Conservation (phyloP, 208 protist genomes). For the Crithidia brevicula region DNA sequence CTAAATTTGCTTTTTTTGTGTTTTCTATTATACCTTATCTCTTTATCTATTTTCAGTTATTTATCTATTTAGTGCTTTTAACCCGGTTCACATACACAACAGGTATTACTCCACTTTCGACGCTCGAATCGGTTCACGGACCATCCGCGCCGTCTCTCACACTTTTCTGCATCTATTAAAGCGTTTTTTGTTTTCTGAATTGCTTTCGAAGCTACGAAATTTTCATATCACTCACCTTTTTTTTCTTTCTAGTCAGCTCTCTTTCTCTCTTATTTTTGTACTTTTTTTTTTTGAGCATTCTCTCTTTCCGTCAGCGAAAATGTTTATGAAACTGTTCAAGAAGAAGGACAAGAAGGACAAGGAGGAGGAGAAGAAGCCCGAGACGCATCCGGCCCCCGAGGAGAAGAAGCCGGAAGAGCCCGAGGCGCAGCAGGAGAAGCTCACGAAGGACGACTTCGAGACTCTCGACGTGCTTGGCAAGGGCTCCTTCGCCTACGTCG, state of each 20-base stretch:
- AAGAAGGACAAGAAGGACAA: constrained; percentile 91
- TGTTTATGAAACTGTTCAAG: constrained; percentile 88
- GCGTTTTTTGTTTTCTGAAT: no score
- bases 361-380: constrained; percentile 61
- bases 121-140: no score
- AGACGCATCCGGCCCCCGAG: constrained; percentile 14
- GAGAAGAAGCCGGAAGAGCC: constrained; percentile 28
- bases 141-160: no score
- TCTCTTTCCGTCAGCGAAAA: constrained; percentile 22
- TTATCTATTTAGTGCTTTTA: background rate
- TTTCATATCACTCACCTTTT: no score
- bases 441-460: constrained; percentile 95
- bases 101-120: no score
- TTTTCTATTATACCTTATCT: background rate
- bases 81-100: no score
- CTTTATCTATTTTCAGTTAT: background rate
- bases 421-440: constrained; percentile 60
- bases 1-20: background rate
- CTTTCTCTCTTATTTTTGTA: background rate
- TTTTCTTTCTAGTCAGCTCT: no score
- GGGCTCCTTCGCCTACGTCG: constrained; percentile 96
- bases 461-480: constrained; percentile 92
- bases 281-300: background rate
- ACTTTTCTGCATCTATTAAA: no score
- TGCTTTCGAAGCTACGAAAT: no score